Evolutionary conservation across 306 rosid genomes (phyloP), one percentile per base, ranked within the genome.

Genomic region (Prosopis cineraria): DNA sequence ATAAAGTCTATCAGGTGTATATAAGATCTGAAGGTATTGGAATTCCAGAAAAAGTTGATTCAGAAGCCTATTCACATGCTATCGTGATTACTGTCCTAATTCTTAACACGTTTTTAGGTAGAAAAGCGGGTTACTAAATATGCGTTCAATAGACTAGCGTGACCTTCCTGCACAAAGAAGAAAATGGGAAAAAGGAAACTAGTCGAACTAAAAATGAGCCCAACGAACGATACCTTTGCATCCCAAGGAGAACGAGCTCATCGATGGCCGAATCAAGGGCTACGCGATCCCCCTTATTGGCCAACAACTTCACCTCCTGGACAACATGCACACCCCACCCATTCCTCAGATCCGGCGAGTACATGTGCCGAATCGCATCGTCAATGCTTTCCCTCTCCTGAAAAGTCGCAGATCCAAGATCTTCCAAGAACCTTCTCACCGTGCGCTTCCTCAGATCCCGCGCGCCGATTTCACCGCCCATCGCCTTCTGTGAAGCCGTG

Each of bases 281-380:
- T 55, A 75, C 67, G 39, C 98, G 93, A 82, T 91, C 96, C 36
- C 84, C 93, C 74, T 92, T 95, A 90, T 86, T 91, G 14, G 97
- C 98, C 90, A 95, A 81, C 74, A 92, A 82, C 84, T 92, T 95
- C 79, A 95, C 92, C 90, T 95, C 98, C 84, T 95, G 98, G 67
- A 92, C 96, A 19, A 95, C 90, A 58, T 95, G 98, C 44, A 95
- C 85, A 34, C 98, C 98, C 98, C 98, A 95, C 52, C 98, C 98
- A 43, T 77, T 83, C 72, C 47, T 88, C 83, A 95, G 97, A 95
- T 95, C 98, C 25, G 98, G 97, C 50, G 91, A 84, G 80, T 92
- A 95, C 90, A 95, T 89, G 66, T 95, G 95, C 81, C 90, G 79
- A 65, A 92, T 89, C 62, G 88, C 98, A 29, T 81, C 93, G 40